These are phyloP conservation scores for Kingdonia uniflora DNA, from an alignment of 164 flowering plant species.

Conservation along the genomic window DNA sequence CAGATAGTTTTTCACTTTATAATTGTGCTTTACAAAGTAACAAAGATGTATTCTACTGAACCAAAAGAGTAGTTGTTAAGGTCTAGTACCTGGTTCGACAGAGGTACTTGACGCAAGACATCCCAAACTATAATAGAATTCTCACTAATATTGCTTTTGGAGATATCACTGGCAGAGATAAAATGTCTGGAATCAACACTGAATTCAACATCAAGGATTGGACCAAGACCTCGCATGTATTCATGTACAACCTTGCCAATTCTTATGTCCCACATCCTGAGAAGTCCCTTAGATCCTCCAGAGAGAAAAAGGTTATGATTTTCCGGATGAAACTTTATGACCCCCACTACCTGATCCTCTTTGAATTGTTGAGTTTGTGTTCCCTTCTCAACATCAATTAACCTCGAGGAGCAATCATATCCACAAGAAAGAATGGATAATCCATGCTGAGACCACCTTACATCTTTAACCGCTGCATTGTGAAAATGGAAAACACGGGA, in stretches of 20 bases:
- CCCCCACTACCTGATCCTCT: slow-evolving; percentile 71
- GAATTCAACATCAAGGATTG: slow-evolving; percentile 79
- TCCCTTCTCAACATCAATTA: slow-evolving; percentile 79
- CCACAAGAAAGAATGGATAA: slow-evolving; percentile 81
- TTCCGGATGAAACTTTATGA: slow-evolving; percentile 59
- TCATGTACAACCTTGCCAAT: slow-evolving; percentile 46
- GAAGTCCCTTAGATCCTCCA: slow-evolving; percentile 67
- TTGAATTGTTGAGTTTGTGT: slow-evolving; percentile 42
- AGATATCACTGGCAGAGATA: slow-evolving; percentile 72
- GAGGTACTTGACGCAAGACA: slow-evolving; percentile 64
- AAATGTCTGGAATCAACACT: slow-evolving; percentile 49
- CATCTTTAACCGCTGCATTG: slow-evolving; percentile 74
- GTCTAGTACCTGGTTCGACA: slow-evolving; percentile 71
- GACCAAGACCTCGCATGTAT: slow-evolving; percentile 54
- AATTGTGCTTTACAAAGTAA: no score
- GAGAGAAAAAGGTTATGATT: slow-evolving; percentile 66
- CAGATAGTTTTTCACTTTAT: no score
- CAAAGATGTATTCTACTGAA: no score
- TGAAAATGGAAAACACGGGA: slow-evolving; percentile 48
- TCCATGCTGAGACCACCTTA: slow-evolving; percentile 75
- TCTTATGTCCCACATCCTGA: slow-evolving; percentile 81
- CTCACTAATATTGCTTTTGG: slow-evolving; percentile 67
- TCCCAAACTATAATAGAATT: slow-evolving; percentile 93
- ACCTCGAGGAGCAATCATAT: slow-evolving; percentile 65
- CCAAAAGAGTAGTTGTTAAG: no score